Evolutionary conservation across 73 alveolate genomes (phyloP).

Genomic region (Symbiodinium pilosum): DNA sequence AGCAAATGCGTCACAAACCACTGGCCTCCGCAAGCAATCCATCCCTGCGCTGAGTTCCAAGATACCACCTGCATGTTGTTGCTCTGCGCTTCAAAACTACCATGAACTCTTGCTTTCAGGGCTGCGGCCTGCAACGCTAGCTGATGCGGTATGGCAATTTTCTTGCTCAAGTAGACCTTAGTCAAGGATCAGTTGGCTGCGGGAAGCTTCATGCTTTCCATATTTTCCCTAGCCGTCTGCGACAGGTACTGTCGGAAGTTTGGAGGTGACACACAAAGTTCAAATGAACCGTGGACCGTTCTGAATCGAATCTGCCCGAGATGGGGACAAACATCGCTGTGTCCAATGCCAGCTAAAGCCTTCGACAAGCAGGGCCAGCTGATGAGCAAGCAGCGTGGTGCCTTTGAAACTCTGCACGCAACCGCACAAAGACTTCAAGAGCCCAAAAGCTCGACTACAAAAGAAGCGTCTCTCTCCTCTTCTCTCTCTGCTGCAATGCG

Average conservation of each 20-base stretch:
- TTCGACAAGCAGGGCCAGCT: background rate
- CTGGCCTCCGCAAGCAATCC: constrained; percentile 98
- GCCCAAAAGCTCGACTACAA: too few species aligned
- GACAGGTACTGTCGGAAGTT: too few species aligned
- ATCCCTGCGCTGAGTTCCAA: constrained; percentile 98
- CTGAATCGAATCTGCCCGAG: background rate
- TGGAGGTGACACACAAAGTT: background rate
- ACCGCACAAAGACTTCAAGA: background rate
- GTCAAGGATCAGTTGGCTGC: too few species aligned
- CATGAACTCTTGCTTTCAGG: too few species aligned
- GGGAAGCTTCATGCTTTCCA: too few species aligned
- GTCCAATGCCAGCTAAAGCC: background rate
- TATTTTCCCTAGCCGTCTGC: too few species aligned
- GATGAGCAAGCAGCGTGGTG: too few species aligned
- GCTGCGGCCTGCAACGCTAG: constrained; percentile 66
- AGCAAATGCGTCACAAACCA: background rate
- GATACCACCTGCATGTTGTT: constrained; percentile 96
- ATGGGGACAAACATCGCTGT: background rate
- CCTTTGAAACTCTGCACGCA: too few species aligned
- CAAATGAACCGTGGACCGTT: too few species aligned
- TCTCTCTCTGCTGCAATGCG: too few species aligned
- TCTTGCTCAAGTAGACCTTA: constrained; percentile 93
- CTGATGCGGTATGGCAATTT: constrained; percentile 95
- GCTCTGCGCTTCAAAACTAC: too few species aligned
- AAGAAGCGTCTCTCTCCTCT: too few species aligned